Evolutionary conservation across 768 basidiomycete species (phyloP), one percentile per base, ranked within the genome.

Genomic region (Suillus variegatus): DNA sequence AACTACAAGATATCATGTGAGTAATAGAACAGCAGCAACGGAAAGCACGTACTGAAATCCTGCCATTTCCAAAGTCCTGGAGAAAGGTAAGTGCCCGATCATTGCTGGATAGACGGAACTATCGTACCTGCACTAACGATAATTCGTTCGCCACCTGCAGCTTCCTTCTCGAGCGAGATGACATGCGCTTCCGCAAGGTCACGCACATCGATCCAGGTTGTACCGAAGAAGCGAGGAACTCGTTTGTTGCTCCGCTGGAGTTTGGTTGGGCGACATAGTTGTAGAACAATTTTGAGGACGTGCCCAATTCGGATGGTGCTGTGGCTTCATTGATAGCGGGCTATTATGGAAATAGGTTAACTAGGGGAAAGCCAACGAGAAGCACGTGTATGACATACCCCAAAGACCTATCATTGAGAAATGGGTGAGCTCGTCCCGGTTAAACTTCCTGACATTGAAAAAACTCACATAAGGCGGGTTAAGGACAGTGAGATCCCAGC

Each of bases 81-180:
- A 35, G 12, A 57, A 22, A 25, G 32, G 38, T 65, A 38, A 61
- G 52, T 56, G 13, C 28, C 1, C 20, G 14, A 47, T 18, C 35
- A 38, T 14, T 38, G 12, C 13, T 44, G 12, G 7, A 36, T 22
- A 9, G 10, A 63, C 10, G 44, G 1, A 14, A 6, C 36, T 38
- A 62, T 65, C 71, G 62, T 60, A 67, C 80, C 78, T 3, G 73
- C 76, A n/a, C 74, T 75, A 47, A 85, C 67, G 70, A 91, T 81
- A 70, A 90, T 82, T 41, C 90, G 78, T 63, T 90, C 79, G 1
- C 85, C 85, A 3, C 82, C 83, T 0, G 88, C 88, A 3, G 78
- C 81, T 35, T 81, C 77, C 60, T 79, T 82, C 62, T 81, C 79
- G 25, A 92, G 73, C 5, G 86, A 86, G 6, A 77, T 72, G 0